Conservation (phyloP, 176 grass and related monocot genomes). For the Musa beccarii region DNA sequence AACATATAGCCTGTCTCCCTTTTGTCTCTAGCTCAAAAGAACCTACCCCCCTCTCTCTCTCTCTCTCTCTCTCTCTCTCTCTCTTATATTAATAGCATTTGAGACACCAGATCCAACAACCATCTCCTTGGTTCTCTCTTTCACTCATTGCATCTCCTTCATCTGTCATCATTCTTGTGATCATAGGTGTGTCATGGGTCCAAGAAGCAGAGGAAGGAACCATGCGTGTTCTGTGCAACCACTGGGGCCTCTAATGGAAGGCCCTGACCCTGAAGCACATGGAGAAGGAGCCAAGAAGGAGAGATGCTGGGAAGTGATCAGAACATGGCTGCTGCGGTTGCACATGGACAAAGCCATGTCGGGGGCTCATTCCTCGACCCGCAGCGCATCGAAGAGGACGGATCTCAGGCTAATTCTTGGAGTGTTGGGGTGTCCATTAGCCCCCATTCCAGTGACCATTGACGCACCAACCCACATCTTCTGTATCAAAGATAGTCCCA, state of each 20-base stretch:
- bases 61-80: not conserved
- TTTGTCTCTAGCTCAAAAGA: constrained; percentile 23
- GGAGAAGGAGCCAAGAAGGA: constrained; percentile 25
- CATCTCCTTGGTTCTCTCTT: not conserved
- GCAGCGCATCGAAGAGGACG: not conserved
- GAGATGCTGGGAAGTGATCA: constrained; percentile 24
- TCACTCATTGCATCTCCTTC: not conserved
- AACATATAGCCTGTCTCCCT: constrained; percentile 14
- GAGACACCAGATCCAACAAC: constrained; percentile 10
- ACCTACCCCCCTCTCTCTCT: not conserved
- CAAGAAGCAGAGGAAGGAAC: constrained; percentile 17
- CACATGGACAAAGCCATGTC: constrained; percentile 19
- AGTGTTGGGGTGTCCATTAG: constrained; percentile 30
- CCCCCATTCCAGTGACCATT: constrained; percentile 17
- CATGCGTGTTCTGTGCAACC: constrained; percentile 20
- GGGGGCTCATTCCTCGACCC: not conserved
- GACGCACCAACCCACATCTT: constrained; percentile 4
- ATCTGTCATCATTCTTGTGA: constrained; percentile 8
- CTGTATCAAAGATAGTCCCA: constrained; percentile 24
- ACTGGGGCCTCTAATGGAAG: constrained; percentile 28
- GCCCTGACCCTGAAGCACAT: constrained; percentile 30
- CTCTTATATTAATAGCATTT: constrained; percentile 1
- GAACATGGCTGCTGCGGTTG: constrained; percentile 31
- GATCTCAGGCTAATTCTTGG: constrained; percentile 32
- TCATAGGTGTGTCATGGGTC: constrained; percentile 15